These are phyloP conservation scores for Coccomyxa subellipsoidea DNA, from an alignment of 163 green algal species.

Conservation along the genomic window DNA sequence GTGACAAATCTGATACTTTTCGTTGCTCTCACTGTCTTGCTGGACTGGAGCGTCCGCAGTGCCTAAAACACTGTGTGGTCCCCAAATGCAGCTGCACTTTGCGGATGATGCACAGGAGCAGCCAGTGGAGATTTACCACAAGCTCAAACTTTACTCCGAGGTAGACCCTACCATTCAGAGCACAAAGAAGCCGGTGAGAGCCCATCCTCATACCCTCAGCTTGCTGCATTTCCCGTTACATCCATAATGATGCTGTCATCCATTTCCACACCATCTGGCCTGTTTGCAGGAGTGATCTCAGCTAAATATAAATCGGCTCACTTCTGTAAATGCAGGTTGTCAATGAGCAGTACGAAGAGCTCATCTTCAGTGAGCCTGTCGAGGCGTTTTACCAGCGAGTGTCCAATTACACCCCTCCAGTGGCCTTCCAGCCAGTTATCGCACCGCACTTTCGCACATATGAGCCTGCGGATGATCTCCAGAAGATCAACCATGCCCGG, in stretches of 20 bases:
- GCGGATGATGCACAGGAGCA: constrained; percentile 60
- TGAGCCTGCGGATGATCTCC: constrained; percentile 15
- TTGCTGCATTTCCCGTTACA: too few relatives aligned
- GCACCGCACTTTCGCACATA: constrained; percentile 24
- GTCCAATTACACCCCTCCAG: constrained; percentile 1
- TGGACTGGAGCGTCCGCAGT: too few relatives aligned
- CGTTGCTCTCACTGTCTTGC: neutral
- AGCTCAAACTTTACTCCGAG: constrained; percentile 82
- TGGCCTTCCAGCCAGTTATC: constrained; percentile 15
- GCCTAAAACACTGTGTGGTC: neutral
- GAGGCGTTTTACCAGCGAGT: constrained; percentile 67
- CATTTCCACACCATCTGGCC: neutral
- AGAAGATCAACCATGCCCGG: constrained; percentile 12
- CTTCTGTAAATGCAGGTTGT: constrained; percentile 57
- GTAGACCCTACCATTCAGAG: constrained; percentile 39
- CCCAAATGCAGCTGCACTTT: constrained; percentile 66
- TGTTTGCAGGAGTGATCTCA: neutral
- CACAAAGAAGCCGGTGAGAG: constrained; percentile 45
- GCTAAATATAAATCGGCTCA: too few relatives aligned
- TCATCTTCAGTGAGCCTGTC: constrained; percentile 86
- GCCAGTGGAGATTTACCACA: constrained; percentile 72
- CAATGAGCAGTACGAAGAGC: constrained; percentile 85
- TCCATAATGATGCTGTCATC: too few relatives aligned
- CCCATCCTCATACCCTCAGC: too few relatives aligned
- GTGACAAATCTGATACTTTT: neutral